Base-by-base conservation (phyloP, 78 protist genomes). In the Dictyostelium capitatum region DNA sequence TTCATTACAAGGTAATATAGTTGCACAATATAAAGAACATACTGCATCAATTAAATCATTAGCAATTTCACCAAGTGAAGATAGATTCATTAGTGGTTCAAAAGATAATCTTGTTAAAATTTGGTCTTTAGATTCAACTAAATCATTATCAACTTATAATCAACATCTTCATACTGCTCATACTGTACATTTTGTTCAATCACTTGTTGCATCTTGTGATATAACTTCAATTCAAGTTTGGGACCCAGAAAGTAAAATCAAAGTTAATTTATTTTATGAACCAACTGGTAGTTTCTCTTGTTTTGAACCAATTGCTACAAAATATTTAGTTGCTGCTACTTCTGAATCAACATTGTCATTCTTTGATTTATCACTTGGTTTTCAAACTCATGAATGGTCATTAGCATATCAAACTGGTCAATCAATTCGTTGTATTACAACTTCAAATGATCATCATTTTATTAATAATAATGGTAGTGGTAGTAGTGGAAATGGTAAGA, bases 161-260 rank as follows among this genome's bases (percentile, higher is more conserved):
- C 59, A 73, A 9, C 93, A 87, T 77, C 14, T 77, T 12, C 93
- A 87, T 62, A 87, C 93, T 0, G 57, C 79, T 17, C 93, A 87
- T 37, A 20, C 84, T 5, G 93, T 87, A n/a, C 59, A 87, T 37
- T 87, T 87, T 15, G 37, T 87, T 1, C 78, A 83, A 11, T 50
- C 75, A 0, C 50, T 87, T 73, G 84, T 87, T 25, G 93, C 93
- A 23, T 59, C 78, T 57, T 87, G 93, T 48, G 93, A 87, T 64
- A 59, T 47, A 0, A 87, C 83, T 5, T 50, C 73, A 1, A 75
- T 87, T 64, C 93, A 87, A 19, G 91, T 83, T 46, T 87, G 93
- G 93, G 93, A 87, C n/a, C 81, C 93, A 1, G 93, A 87, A 41
- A 77, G 84, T 23, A 87, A 87, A 25, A 74, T 87, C 2, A 56